Conservation (phyloP, 345 rosid species). For the Rhodomyrtus tomentosa region DNA sequence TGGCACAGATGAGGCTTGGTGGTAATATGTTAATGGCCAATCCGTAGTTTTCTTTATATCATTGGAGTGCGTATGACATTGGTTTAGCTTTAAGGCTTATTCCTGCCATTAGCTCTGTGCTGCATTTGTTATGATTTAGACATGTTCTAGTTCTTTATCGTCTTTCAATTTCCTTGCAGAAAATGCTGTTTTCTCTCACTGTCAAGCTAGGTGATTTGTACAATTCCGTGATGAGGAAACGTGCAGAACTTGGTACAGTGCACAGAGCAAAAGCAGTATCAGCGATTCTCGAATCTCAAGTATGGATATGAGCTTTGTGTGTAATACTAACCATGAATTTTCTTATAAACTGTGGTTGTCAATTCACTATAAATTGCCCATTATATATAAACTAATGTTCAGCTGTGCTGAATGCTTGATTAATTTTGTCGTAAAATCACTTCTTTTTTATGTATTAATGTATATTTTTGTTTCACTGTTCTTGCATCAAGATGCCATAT, state of each 20-base stretch:
- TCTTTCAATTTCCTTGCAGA: slow-evolving; percentile 26
- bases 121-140: not conserved
- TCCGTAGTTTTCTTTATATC: not conserved
- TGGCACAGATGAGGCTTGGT: not conserved
- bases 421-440: not conserved
- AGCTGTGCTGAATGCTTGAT: not conserved
- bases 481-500: slow-evolving; percentile 42
- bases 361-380: not conserved
- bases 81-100: not conserved
- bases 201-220: slow-evolving; percentile 45
- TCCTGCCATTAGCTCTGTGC: not conserved
- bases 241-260: slow-evolving; percentile 35
- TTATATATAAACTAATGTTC: not conserved
- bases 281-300: slow-evolving; percentile 56
- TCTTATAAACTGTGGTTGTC: not conserved
- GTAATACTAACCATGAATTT: not conserved
- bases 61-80: not conserved
- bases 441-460: not conserved
- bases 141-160: not conserved
- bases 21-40: not conserved
- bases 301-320: slow-evolving; percentile 16
- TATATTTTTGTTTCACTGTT: not conserved
- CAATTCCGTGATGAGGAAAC: slow-evolving; percentile 51
- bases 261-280: slow-evolving; percentile 29
- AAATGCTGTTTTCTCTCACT: slow-evolving; percentile 41